phyloP scores from a whole-genome alignment of 192 early-diverging fungal species.

The Chytriomyces sp. region DNA sequence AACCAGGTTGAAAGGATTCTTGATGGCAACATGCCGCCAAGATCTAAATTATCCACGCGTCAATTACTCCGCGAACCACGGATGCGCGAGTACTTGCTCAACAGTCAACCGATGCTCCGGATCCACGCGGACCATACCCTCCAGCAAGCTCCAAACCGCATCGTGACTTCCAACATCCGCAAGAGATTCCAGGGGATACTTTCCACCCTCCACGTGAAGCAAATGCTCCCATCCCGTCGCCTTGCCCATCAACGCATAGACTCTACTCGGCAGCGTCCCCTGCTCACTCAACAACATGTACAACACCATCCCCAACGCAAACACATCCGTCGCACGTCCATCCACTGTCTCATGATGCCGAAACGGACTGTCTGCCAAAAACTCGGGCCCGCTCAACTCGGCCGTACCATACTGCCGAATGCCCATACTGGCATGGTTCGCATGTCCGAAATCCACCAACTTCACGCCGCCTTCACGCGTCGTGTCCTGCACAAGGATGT shows the following conservation, averaged over 20 bases:
- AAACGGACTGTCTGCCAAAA: constrained; percentile 8
- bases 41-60: no score
- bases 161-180: not conserved
- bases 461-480: not conserved
- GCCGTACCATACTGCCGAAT: constrained; percentile 22
- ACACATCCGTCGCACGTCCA: constrained; percentile 30
- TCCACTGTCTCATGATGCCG: not conserved
- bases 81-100: constrained; percentile 14
- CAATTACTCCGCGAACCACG: constrained; percentile 3
- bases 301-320: constrained; percentile 31
- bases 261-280: constrained; percentile 6
- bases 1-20: no score
- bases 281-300: constrained; percentile 16
- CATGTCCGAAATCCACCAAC: constrained; percentile 30
- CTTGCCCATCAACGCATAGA: not conserved
- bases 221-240: not conserved
- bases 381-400: constrained; percentile 21
- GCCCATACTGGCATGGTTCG: constrained; percentile 5
- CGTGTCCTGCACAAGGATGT: constrained; percentile 42
- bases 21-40: no score
- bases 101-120: constrained; percentile 4
- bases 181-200: not conserved
- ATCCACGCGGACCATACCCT: constrained; percentile 21
- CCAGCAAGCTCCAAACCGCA: not conserved
- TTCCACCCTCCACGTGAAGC: not conserved